Conservation (phyloP, 2,329 filamentous ascomycete species). For the Fusarium foetens region DNA sequence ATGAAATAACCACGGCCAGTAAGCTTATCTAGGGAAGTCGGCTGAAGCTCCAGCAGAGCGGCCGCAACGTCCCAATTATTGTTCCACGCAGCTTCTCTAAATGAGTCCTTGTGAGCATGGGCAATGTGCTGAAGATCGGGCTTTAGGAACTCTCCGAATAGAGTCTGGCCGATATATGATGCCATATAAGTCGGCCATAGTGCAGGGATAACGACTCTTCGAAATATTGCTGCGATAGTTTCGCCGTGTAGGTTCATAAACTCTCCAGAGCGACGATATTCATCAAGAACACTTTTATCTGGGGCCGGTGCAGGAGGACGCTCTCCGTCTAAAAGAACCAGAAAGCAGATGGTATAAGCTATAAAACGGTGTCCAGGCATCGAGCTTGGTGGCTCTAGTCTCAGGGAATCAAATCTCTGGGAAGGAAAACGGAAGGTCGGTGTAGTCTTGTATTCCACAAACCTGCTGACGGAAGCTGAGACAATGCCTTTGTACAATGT, state of each 20-base stretch:
- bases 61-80: background rate
- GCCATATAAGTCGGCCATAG: background rate
- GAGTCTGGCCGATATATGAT: rapidly evolving
- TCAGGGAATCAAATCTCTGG: too few relatives aligned
- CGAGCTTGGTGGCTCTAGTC: rapidly evolving
- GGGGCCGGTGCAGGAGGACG: rapidly evolving
- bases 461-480: rapidly evolving
- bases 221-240: background rate
- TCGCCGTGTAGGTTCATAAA: background rate
- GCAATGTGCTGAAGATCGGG: rapidly evolving
- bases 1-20: rapidly evolving
- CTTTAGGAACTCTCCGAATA: rapidly evolving
- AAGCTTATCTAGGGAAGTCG: rapidly evolving
- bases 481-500: rapidly evolving
- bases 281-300: rapidly evolving
- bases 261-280: rapidly evolving
- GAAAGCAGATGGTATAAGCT: background rate
- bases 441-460: background rate
- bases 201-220: rapidly evolving
- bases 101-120: rapidly evolving
- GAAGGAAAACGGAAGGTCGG: rapidly evolving
- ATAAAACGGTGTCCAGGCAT: background rate
- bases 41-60: background rate
- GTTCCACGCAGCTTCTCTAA: background rate
- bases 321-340: rapidly evolving